Base-by-base conservation (phyloP, 208 protist species). In the Strigomonas culicis region DNA sequence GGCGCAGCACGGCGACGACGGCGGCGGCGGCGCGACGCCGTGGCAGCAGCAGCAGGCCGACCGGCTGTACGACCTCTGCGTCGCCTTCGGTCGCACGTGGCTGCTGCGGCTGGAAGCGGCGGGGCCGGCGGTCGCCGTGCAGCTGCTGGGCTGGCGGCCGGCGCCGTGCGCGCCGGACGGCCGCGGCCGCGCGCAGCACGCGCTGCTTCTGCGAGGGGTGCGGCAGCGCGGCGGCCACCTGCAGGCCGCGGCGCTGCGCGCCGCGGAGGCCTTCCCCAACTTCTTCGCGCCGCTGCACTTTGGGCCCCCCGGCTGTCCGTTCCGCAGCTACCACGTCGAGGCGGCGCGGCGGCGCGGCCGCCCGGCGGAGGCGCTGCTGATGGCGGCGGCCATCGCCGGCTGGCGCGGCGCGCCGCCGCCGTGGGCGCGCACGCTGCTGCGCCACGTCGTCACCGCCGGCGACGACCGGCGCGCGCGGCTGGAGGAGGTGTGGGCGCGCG, bases 241-340 rank as follows among this genome's bases (percentile, higher is more conserved):
- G 28, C 81, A 93, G 21, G 53, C 52, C 15, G 60, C 63, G 27
- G 70, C 74, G 13, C 66, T 77, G 36, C 28, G 22, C 36, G 66
- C 56, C 30, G 52, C 80, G 36, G 24, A 59, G 34, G 44, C 36
- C 24, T 74, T 94, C 30, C 82, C 85, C 10, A 94, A 94, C 63
- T 94, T 79, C 62, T 94, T 87, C 60, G 61, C 74, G 7, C 78
- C 85, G 11, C 46, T 44, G 24, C 77, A 86, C 71, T 94, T 94
- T 75, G 88, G 88, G 4, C 52, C 65, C 2, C 22, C 67, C 0
- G 36, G 22, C n/a, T 75, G 74, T 8, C 72, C 65, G 27, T 72
- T 72, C 28, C 79, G 79, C 58, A 80, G 71, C 30, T 90, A 84
- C 57, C 79, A 95, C 71, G 82, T 86, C 36, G 56, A 61, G 0